phyloP scores from a whole-genome alignment of 805 yeast species.

The Saturnispora ahearnii region DNA sequence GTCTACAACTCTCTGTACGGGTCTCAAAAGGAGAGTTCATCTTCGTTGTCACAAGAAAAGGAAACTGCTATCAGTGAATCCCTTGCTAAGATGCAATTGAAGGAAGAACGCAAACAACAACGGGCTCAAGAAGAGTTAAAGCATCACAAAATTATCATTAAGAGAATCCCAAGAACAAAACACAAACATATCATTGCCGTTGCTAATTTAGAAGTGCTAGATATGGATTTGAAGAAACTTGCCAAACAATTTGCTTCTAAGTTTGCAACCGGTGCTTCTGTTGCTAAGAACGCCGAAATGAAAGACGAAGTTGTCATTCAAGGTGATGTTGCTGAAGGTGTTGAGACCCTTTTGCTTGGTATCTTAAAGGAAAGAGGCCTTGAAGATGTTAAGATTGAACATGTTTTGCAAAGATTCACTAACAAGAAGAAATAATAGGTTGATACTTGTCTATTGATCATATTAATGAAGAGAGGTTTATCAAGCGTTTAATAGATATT shows the following conservation, averaged over 20 bases:
- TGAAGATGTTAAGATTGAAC: slow-evolving; percentile 81
- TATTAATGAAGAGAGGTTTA: not conserved
- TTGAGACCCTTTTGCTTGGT: slow-evolving; percentile 62
- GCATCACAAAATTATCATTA: slow-evolving; percentile 72
- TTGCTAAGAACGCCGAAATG: slow-evolving; percentile 81
- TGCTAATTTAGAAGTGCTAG: slow-evolving; percentile 72
- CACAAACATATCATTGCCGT: slow-evolving; percentile 82
- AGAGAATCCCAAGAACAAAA: slow-evolving; percentile 83
- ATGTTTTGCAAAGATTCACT: slow-evolving; percentile 71
- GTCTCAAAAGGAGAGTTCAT: slow-evolving; percentile 45
- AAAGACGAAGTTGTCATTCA: slow-evolving; percentile 87
- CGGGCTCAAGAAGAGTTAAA: slow-evolving; percentile 72
- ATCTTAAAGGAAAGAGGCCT: slow-evolving; percentile 76
- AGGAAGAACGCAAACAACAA: slow-evolving; percentile 78
- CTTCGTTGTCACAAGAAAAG: slow-evolving; percentile 61
- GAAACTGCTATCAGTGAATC: slow-evolving; percentile 79
- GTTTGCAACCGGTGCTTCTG: slow-evolving; percentile 94
- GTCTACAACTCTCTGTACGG: slow-evolving; percentile 51
- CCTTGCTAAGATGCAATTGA: slow-evolving; percentile 73
- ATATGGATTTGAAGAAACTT: slow-evolving; percentile 79
- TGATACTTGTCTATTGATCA: not conserved
- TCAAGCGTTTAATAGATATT: not conserved
- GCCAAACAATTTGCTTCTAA: slow-evolving; percentile 89
- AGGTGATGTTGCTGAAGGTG: slow-evolving; percentile 92
- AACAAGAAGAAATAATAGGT: slow-evolving; percentile 36